phyloP scores from a whole-genome alignment of 331 rosid species.

The Pyrus hybrid region DNA sequence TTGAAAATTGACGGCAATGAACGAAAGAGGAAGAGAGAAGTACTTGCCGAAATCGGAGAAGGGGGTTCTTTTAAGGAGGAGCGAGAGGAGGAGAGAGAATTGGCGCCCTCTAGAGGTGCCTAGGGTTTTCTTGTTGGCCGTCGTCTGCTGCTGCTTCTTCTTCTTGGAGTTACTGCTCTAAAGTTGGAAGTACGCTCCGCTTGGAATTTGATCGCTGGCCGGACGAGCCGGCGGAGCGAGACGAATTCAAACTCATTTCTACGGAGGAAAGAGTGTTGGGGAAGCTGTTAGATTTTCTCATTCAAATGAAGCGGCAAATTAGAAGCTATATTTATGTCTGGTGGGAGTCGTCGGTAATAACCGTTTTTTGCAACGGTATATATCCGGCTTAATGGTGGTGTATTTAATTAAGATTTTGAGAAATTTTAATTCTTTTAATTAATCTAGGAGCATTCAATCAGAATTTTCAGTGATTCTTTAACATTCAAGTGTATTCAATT shows the following conservation, averaged over 20 bases:
- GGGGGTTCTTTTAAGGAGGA: constrained; percentile 49
- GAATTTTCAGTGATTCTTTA: too few species aligned
- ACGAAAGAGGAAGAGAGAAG: background rate
- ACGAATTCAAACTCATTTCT: constrained; percentile 47
- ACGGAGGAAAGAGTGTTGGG: background rate
- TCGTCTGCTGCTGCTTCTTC: constrained; percentile 10
- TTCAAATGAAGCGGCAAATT: constrained; percentile 34
- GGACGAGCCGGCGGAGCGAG: constrained; percentile 41
- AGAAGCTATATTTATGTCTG: background rate
- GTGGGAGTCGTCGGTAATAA: too few species aligned
- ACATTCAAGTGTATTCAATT: too few species aligned
- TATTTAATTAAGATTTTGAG: too few species aligned
- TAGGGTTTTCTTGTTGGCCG: constrained; percentile 64
- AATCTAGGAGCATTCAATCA: too few species aligned
- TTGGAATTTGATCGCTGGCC: constrained; percentile 31
- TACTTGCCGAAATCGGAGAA: constrained; percentile 69
- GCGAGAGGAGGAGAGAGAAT: constrained; percentile 46
- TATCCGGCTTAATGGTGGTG: too few species aligned
- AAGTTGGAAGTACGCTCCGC: constrained; percentile 35
- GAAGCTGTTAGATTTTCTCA: background rate
- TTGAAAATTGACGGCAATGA: background rate
- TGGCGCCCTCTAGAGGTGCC: constrained; percentile 82
- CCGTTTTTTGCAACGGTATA: too few species aligned
- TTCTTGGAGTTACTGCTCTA: constrained; percentile 15
- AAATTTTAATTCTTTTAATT: too few species aligned